A percentile compares a stretch with the other conserved stretches of the same genome.
Evolutionary conservation across 2,329 filamentous ascomycete species (phyloP).

Genomic region (Aureobasidium melanogenum): DNA sequence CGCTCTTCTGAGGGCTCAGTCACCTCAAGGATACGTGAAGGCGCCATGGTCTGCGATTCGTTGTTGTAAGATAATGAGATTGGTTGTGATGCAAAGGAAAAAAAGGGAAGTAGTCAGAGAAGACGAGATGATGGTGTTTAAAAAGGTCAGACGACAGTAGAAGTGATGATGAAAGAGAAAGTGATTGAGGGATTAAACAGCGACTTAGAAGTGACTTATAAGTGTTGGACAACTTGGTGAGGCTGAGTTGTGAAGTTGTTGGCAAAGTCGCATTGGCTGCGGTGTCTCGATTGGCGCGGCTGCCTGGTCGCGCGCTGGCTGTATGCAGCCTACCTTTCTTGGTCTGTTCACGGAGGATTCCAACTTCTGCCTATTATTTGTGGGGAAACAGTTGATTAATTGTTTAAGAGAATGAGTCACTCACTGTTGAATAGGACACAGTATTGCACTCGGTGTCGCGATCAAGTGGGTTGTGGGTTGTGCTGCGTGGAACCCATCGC

Average conservation of each 20-base stretch:
- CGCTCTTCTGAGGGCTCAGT: not conserved
- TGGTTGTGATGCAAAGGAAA: not conserved
- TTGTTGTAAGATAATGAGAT: not conserved
- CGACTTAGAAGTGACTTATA: not conserved
- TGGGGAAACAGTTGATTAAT: not conserved
- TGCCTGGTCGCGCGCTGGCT: constrained; percentile 1
- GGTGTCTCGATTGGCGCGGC: constrained; percentile 1
- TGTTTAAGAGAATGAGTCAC: not conserved
- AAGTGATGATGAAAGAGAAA: not conserved
- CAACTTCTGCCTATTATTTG: not conserved
- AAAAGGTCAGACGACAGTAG: not conserved
- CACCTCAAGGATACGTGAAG: not conserved
- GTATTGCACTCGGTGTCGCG: not conserved
- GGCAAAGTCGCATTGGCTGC: not conserved
- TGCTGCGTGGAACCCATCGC: not conserved
- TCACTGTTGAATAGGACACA: not conserved
- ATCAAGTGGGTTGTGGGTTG: not conserved
- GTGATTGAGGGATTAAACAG: not conserved
- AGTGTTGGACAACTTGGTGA: not conserved
- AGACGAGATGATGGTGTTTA: too few relatives aligned
- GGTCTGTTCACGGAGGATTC: not conserved
- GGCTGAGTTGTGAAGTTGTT: not conserved
- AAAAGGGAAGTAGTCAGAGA: not conserved
- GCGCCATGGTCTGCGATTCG: not conserved
- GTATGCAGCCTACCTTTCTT: not conserved